Percentiles rank a stretch among this genome's conserved stretches.
These are phyloP conservation scores for Thamnidium elegans DNA, from an alignment of 192 early-diverging fungal genomes.

Conservation along the genomic window DNA sequence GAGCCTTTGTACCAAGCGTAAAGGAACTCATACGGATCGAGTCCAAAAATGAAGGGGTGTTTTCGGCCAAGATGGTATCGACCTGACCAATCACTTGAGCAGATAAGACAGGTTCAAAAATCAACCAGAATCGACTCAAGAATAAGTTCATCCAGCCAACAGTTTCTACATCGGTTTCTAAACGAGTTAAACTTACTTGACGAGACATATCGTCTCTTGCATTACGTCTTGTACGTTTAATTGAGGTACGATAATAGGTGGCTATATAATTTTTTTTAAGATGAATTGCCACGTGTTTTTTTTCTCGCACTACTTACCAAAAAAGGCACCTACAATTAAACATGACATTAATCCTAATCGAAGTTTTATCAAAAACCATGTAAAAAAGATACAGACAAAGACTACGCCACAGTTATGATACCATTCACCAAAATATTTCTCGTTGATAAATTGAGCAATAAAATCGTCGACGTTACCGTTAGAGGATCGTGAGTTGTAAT, in stretches of 20 bases:
- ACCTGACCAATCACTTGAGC: slow-evolving; percentile 66
- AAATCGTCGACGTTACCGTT: slow-evolving; percentile 22
- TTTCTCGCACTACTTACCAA: slow-evolving; percentile 24
- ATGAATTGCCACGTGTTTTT: neutral
- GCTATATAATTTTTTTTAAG: slow-evolving; percentile 13
- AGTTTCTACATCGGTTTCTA: slow-evolving; percentile 54
- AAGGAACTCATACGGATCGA: slow-evolving; percentile 71
- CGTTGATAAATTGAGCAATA: slow-evolving; percentile 26
- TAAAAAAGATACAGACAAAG: slow-evolving; percentile 24
- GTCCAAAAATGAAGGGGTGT: slow-evolving; percentile 78
- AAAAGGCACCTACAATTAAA: slow-evolving; percentile 38
- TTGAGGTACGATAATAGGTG: slow-evolving; percentile 74
- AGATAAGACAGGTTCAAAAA: slow-evolving; percentile 83
- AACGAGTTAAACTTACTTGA: slow-evolving; percentile 50
- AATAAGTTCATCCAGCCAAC: slow-evolving; percentile 89
- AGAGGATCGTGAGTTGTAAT: slow-evolving; percentile 5
- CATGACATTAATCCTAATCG: slow-evolving; percentile 30
- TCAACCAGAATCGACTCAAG: slow-evolving; percentile 84
- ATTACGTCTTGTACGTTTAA: slow-evolving; percentile 64
- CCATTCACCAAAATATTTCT: slow-evolving; percentile 40
- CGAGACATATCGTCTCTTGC: slow-evolving; percentile 68
- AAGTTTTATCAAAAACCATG: slow-evolving; percentile 28
- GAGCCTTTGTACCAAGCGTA: slow-evolving; percentile 75
- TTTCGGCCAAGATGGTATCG: slow-evolving; percentile 69
- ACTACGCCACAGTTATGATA: slow-evolving; percentile 28